Base-by-base conservation (phyloP, 768 basidiomycete genomes). In the Lanmaoa pseudosensibilis region DNA sequence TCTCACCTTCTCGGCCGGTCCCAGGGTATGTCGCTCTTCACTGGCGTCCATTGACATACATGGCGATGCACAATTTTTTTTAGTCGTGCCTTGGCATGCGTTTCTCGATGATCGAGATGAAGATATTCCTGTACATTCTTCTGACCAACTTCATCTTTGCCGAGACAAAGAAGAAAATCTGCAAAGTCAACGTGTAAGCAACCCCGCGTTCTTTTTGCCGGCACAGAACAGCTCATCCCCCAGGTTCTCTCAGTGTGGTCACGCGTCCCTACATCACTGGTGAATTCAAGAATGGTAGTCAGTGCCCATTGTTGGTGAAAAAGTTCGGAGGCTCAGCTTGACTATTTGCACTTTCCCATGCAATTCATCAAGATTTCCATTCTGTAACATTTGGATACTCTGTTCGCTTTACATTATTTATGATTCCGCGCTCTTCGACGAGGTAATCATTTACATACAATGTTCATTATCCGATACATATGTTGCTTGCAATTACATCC, bases 61-160 rank as follows among this genome's bases (percentile, higher is more conserved):
- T 25, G 4, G 18, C 50, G 53, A 65, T 47, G 16, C 5, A 16
- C 8, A 1, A 19, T n/a, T 18, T 5, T 18, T 5, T 37, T 56
- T 50, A 93, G 91, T 87, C 89, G 2, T 93, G 92, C 66, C 88
- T 92, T 47, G 91, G 91, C 3, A 78, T 88, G 75, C 83, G 86
- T 23, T 91, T 94, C 69, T 89, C 91, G 6, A 74, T 92, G 67
- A 88, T 92, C 52, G 90, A 94, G 74, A 85, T 91, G 61, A 93
- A 93, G 73, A 79, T 82, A 1, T 86, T 93, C 66, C 65, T 91
- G 10, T 90, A 83, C 63, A 78, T 85, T 48, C 77, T 93, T 21
- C 61, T 93, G 41, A 84, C 84, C 13, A 79, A 82, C 64, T 93
- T 91, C 62, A 75, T 71, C 7, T 92, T 87, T 63, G 67, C 64